These are phyloP conservation scores for Nicotiana undulata DNA, from an alignment of 257 asterid species.

Conservation along the genomic window DNA sequence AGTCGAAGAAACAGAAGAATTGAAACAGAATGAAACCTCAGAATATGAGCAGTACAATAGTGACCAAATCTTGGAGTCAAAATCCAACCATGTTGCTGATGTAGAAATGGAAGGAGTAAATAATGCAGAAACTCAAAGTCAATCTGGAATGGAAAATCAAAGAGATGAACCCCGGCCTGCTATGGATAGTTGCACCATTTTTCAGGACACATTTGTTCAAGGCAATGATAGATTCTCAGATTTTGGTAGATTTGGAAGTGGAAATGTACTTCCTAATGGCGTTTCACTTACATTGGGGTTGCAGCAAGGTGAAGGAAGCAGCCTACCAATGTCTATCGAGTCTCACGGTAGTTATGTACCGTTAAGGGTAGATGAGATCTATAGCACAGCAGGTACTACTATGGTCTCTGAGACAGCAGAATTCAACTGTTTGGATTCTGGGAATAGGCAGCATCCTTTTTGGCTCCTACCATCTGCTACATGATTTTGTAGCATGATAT, in stretches of 20 bases:
- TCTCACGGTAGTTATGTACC: constrained; percentile 32
- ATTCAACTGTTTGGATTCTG: constrained; percentile 48
- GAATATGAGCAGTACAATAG: constrained; percentile 11
- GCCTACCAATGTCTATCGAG: constrained; percentile 30
- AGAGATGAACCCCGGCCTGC: constrained; percentile 18
- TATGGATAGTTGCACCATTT: constrained; percentile 9
- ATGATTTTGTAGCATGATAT: constrained; percentile 31
- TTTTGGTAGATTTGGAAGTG: constrained; percentile 46
- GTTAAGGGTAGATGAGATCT: constrained; percentile 37
- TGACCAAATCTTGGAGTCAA: constrained; percentile 29
- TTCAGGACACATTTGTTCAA: constrained; percentile 13
- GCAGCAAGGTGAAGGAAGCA: constrained; percentile 61
- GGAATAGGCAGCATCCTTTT: constrained; percentile 37
- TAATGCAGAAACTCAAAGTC: constrained; percentile 17
- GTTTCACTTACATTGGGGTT: constrained; percentile 68
- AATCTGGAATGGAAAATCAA: constrained; percentile 22
- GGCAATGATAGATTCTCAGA: constrained; percentile 38
- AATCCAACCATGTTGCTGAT: constrained; percentile 27
- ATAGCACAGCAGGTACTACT: constrained; percentile 27
- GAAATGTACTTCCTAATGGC: constrained; percentile 17
- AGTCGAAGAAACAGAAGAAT: constrained; percentile 38
- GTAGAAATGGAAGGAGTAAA: constrained; percentile 40
- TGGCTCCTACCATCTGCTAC: constrained; percentile 38
- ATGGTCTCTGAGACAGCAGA: constrained; percentile 41
- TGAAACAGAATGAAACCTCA: constrained; percentile 30